Base-by-base conservation (phyloP, 1,139 yeast species). In the Suhomyces bokatorum region DNA sequence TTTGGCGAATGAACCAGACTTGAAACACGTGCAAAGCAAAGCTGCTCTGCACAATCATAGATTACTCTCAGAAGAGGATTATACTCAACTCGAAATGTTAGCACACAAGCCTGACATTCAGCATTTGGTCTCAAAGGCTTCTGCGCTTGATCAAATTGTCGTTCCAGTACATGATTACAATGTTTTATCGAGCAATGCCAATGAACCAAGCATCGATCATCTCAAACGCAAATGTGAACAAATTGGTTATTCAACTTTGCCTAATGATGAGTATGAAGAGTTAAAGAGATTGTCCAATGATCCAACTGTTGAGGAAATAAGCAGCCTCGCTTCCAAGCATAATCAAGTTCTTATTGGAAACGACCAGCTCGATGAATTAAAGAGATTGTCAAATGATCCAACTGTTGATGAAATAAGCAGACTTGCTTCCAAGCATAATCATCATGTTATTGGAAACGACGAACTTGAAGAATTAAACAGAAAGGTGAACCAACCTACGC, bases 31-130 rank as follows among this genome's bases (percentile, higher is more conserved):
- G n/a, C 43, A 47, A 14, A 51, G 58, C 3, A 68, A 67, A 49
- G 50, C 67, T 1, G 34, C 47, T 11, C 48, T 53, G 4, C 55
- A 54, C 28, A 63, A 63, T 2, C 54, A 61, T 34, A 35, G 31
- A 8, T 20, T 48, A 10, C 9, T 51, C 3, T 30, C 42, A 10
- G 20, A n/a, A n/a, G 44, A 50, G 11, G 43, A 45, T 9, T 41
- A 39, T 32, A 32, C 47, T 0, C 41, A 46, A 30, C 52, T 66
- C 40, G 47, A 43, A 29, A 39, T 41, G 3, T 44, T 50, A 28
- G 60, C 59, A 8, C 51, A 60, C 41, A 60, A 62, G 11, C 72
- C 73, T 35, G 52, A 60, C 8, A 50, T 62, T 20, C 69, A 64
- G 4, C 66, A 58, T 39, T 34, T 70, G 6, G 45, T 45, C 4